Base-by-base conservation (phyloP, 1,139 yeast species). In the Yamadazyma buinensis region DNA sequence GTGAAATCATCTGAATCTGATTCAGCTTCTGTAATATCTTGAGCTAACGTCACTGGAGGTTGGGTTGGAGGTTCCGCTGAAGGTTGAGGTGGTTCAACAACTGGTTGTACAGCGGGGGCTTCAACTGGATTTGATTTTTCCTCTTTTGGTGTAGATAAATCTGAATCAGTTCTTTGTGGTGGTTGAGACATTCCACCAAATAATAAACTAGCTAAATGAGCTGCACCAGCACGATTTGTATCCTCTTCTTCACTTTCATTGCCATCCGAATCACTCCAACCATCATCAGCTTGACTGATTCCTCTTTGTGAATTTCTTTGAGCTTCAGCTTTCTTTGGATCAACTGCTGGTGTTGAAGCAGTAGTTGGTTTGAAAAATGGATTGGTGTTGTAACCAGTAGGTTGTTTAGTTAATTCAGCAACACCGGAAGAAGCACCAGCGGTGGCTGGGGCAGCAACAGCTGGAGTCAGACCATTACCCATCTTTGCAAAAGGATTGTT, bases 301-400 rank as follows among this genome's bases (percentile, higher is more conserved):
- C 87, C 86, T 52, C 84, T 64, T 54, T 80, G 87, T 6, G 81
- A 70, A 15, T 69, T 76, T 51, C 87, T 66, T 54, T 80, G 87
- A 2, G 75, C 77, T 33, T 75, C 80, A 6, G 80, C 75, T 41
- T 78, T 77, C 41, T 67, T 64, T 0, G 75, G 62, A 49, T 79
- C 84, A 40, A 75, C 57, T 11, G 43, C 41, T 17, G 19, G 19
- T 3, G 55, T 49, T 7, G 59, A 55, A 11, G 59, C 49, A 3
- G 61, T 45, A 2, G 57, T 44, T 2, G 72, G 68, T 46, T 76
- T 76, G 58, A 79, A 77, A 54, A 78, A 80, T 17, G 58, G 73
- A 37, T 64, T 67, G 23, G 60, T 44, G 24, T 50, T 52, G 10
- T 25, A 33, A 7, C 31, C 39, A 7, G 36, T 32, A 9, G 36